These are phyloP conservation scores for Ceratocystis smalleyi DNA, from an alignment of 2,329 filamentous ascomycete species.

Conservation along the genomic window DNA sequence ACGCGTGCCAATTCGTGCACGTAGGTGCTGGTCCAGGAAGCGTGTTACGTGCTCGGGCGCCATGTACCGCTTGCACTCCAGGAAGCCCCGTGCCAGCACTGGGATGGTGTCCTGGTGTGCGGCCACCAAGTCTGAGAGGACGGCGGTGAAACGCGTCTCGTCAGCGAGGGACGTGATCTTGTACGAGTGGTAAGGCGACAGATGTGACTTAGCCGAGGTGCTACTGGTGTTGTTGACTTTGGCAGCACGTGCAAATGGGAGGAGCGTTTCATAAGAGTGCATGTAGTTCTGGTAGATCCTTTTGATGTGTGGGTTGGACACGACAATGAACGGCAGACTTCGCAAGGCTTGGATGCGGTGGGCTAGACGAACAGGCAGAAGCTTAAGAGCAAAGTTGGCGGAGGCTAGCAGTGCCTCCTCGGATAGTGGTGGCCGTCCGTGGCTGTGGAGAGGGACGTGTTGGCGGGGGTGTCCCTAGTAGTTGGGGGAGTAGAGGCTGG, in stretches of 20 bases:
- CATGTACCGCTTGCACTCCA: conserved; percentile 88
- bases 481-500: not conserved
- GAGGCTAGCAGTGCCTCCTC: conserved; percentile 68
- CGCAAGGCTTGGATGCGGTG: conserved; percentile 85
- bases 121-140: conserved; percentile 85
- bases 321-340: conserved; percentile 92
- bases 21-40: conserved; percentile 86
- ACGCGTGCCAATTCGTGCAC: conserved; percentile 83
- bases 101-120: conserved; percentile 93
- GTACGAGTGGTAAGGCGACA: conserved; percentile 31
- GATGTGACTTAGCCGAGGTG: not conserved
- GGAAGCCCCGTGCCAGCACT: conserved; percentile 76
- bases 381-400: conserved; percentile 86
- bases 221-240: conserved; percentile 20
- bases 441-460: conserved; percentile 26
- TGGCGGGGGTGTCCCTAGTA: not conserved
- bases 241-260: conserved; percentile 53
- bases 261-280: conserved; percentile 76
- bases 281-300: conserved; percentile 94
- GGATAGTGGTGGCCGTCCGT: conserved; percentile 72
- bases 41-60: conserved; percentile 65
- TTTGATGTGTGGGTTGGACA: conserved; percentile 90
- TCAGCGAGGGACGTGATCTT: conserved; percentile 32
- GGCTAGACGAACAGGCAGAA: conserved; percentile 81
- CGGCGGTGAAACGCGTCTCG: conserved; percentile 79